phyloP scores from a whole-genome alignment of 2,329 filamentous ascomycete genomes.

The Diplodia mutila region DNA sequence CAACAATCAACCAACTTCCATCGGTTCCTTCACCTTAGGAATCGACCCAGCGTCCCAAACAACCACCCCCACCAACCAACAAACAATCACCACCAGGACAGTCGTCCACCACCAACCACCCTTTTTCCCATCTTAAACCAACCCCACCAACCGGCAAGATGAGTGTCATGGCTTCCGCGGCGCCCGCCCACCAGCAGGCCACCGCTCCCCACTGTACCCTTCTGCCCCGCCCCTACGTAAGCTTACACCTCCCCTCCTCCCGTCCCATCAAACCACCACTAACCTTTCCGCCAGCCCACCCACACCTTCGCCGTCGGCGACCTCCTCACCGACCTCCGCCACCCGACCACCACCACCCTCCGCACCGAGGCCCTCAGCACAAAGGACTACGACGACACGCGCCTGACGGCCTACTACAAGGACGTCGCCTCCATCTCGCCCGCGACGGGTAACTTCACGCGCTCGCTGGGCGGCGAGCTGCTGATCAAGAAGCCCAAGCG shows the following conservation, averaged over 20 bases:
- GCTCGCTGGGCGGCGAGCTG: constrained; percentile 23
- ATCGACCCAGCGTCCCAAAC: constrained; percentile 7
- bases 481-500: constrained; percentile 16
- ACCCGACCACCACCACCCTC: constrained; percentile 3
- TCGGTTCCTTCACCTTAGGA: constrained; percentile 2
- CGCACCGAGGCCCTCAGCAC: constrained; percentile 15
- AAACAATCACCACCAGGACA: background rate
- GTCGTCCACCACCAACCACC: background rate
- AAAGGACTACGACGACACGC: constrained; percentile 25
- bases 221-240: constrained; percentile 13
- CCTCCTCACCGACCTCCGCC: constrained; percentile 19
- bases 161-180: constrained; percentile 21
- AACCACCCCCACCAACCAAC: background rate
- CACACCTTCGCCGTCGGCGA: constrained; percentile 17
- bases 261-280: background rate
- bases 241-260: background rate
- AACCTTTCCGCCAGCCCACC: background rate
- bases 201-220: constrained; percentile 13
- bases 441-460: constrained; percentile 19
- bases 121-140: background rate
- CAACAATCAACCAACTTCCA: constrained; percentile 1
- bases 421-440: constrained; percentile 24
- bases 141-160: constrained; percentile 23
- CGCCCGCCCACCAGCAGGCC: background rate
- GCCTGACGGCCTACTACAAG: constrained; percentile 25